A percentile compares a stretch with the other conserved stretches of the same genome.
Evolutionary conservation across 2,329 filamentous ascomycete genomes (phyloP).

Genomic region (Scedosporium apiospermum): DNA sequence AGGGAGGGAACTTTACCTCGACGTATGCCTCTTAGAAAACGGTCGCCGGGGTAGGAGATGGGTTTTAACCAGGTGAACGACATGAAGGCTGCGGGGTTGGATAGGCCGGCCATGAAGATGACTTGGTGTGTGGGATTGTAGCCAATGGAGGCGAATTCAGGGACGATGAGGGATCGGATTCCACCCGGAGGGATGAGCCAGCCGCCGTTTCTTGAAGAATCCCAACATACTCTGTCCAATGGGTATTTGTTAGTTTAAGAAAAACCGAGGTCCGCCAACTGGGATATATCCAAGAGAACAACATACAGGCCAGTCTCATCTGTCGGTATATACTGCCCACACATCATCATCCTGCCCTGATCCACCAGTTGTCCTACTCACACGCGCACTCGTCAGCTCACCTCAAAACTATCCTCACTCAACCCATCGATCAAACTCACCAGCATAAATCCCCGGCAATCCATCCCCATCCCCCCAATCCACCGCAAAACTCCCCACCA

Average conservation of each 20-base stretch:
- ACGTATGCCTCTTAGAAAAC: slow-evolving; percentile 13
- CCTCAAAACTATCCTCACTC: neutral
- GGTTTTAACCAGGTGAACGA: slow-evolving; percentile 27
- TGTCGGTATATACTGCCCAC: slow-evolving; percentile 28
- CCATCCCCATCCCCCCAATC: slow-evolving; percentile 27
- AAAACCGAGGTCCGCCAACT: neutral
- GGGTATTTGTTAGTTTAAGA: neutral
- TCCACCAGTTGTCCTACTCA: slow-evolving; percentile 19
- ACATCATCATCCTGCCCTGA: slow-evolving; percentile 24
- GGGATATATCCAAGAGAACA: slow-evolving; percentile 2
- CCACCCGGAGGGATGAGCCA: neutral
- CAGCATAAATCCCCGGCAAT: slow-evolving; percentile 31
- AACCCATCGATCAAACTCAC: slow-evolving; percentile 24
- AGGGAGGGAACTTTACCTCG: neutral
- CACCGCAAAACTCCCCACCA: slow-evolving; percentile 23
- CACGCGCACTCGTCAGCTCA: neutral
- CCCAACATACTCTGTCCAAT: neutral
- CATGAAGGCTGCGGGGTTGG: slow-evolving; percentile 21
- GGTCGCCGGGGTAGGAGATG: slow-evolving; percentile 16
- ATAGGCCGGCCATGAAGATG: slow-evolving; percentile 30
- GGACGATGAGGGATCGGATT: slow-evolving; percentile 10
- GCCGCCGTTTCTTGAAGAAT: neutral
- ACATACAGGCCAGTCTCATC: slow-evolving; percentile 32
- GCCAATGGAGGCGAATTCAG: slow-evolving; percentile 35
- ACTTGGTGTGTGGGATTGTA: slow-evolving; percentile 34